Evolutionary conservation across 345 rosid species (phyloP), one percentile per base, ranked within the genome.

Genomic region (Citrus medica): DNA sequence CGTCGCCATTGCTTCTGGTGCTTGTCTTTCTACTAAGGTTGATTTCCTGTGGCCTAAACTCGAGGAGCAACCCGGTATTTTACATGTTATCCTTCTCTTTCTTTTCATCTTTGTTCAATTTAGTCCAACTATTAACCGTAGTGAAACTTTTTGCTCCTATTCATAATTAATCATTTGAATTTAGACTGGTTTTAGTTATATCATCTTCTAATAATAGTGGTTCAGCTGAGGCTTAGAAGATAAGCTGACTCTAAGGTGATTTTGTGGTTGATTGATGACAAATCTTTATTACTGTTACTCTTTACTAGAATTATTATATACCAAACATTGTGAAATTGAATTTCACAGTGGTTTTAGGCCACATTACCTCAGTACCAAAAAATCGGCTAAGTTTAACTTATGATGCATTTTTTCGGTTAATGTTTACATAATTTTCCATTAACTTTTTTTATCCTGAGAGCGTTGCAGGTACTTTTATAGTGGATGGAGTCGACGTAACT

Each of bases 1-100:
- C 66, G 79, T 91, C 56, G 95, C 95, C 63, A 91, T 91, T 65
- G 95, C 92, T 72, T 91, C 95, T 38, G 95, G 95, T 5, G 95
- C 93, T 76, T 91, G 95, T 42, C 91, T 91, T 70, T 90, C 95
- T 83, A 90, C 93, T 24, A 90, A 87, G 82, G 91, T 90, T 33
- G 92, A 89, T 55, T 91, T 90, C 82, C 76, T 91, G 37, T 91
- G 92, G 95, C 95, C 95, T 40, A 90, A 90, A 80, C 66, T 79
- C 46, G 87, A 88, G 64, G 95, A 90, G 59, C 93, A 87, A 53
- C 91, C 92, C 28, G 90, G 91, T 91, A 61, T 5, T 22, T 46
- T 21, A 32, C 48, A 46, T 38, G 32, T 80, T 61, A n/a, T 75
- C 19, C 19, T 4, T 58, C 13, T 56, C 66, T n/a, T 56, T 62